Percentiles rank a stretch among this genome's conserved stretches.
Evolutionary conservation across 2,329 filamentous ascomycete genomes (phyloP).

Genomic region (Botrytis porri): DNA sequence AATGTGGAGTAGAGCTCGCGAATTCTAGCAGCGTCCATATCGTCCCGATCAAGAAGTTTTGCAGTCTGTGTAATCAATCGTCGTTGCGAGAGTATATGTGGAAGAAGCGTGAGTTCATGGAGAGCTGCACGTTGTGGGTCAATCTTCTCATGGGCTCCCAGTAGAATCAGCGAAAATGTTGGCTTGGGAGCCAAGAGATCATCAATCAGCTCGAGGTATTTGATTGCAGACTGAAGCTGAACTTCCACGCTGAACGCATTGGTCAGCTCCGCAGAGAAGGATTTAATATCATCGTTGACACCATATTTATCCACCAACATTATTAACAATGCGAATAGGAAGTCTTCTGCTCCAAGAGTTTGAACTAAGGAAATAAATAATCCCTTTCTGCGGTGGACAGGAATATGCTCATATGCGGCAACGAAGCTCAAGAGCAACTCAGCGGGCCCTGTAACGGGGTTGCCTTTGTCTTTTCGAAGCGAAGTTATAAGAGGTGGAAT

Average conservation of each 20-base stretch:
- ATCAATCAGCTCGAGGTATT: conserved; percentile 69
- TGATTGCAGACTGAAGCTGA: conserved; percentile 76
- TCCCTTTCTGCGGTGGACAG: conserved; percentile 75
- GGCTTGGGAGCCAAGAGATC: conserved; percentile 77
- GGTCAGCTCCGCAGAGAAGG: conserved; percentile 74
- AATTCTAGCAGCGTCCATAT: conserved; percentile 63
- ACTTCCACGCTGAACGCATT: conserved; percentile 68
- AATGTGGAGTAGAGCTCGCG: conserved; percentile 67
- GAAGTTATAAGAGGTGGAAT: conserved; percentile 88
- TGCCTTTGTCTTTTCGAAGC: conserved; percentile 75
- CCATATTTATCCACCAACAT: conserved; percentile 91
- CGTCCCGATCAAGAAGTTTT: conserved; percentile 57
- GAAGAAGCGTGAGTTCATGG: conserved; percentile 55
- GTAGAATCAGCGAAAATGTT: conserved; percentile 66
- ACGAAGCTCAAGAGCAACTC: conserved; percentile 95
- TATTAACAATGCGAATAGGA: conserved; percentile 80
- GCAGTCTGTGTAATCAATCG: conserved; percentile 55
- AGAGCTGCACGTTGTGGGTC: conserved; percentile 52
- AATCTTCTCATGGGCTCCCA: conserved; percentile 55
- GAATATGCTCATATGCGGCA: conserved; percentile 94
- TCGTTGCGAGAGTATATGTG: conserved; percentile 56
- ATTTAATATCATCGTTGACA: conserved; percentile 66
- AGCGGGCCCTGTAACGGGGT: conserved; percentile 75
- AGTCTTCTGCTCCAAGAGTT: conserved; percentile 81
- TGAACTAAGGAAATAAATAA: conserved; percentile 83